These are phyloP conservation scores for Rubroboletus pulcherrimus DNA, from an alignment of 768 basidiomycete genomes.

Conservation along the genomic window DNA sequence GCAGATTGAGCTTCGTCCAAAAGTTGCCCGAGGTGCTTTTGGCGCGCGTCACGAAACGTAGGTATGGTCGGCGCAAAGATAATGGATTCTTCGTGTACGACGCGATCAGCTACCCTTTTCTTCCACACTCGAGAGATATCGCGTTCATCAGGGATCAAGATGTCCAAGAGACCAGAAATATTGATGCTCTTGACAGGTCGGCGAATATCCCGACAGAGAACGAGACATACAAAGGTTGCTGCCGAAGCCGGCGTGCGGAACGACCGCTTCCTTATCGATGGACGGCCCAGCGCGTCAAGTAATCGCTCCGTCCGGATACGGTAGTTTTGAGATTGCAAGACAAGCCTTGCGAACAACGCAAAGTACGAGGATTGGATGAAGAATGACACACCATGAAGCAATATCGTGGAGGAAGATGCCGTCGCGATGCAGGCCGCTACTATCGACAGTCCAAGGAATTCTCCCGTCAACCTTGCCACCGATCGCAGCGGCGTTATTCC, in stretches of 20 bases:
- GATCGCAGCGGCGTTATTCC: slow-evolving; percentile 9
- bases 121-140: slow-evolving; percentile 19
- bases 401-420: background rate
- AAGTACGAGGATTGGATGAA: slow-evolving; percentile 16
- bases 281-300: slow-evolving; percentile 3
- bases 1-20: slow-evolving; percentile 14
- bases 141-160: slow-evolving; percentile 11
- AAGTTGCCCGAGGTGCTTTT: slow-evolving; percentile 6
- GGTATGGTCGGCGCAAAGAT: slow-evolving; percentile 16
- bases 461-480: slow-evolving; percentile 3
- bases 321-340: slow-evolving; percentile 14
- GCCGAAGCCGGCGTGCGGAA: slow-evolving; percentile 15
- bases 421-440: slow-evolving; percentile 3
- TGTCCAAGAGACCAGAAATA: slow-evolving; percentile 11
- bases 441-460: slow-evolving; percentile 9
- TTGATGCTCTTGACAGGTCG: slow-evolving; percentile 12
- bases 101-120: slow-evolving; percentile 15
- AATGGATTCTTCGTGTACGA: slow-evolving; percentile 9
- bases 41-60: slow-evolving; percentile 10
- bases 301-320: slow-evolving; percentile 14
- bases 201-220: slow-evolving; percentile 11
- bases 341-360: slow-evolving; percentile 14
- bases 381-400: slow-evolving; percentile 9
- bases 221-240: slow-evolving; percentile 16
- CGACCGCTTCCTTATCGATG: slow-evolving; percentile 11